phyloP scores from a whole-genome alignment of 371 early-diverging fungal genomes.

The Zopfochytrium polystomum region DNA sequence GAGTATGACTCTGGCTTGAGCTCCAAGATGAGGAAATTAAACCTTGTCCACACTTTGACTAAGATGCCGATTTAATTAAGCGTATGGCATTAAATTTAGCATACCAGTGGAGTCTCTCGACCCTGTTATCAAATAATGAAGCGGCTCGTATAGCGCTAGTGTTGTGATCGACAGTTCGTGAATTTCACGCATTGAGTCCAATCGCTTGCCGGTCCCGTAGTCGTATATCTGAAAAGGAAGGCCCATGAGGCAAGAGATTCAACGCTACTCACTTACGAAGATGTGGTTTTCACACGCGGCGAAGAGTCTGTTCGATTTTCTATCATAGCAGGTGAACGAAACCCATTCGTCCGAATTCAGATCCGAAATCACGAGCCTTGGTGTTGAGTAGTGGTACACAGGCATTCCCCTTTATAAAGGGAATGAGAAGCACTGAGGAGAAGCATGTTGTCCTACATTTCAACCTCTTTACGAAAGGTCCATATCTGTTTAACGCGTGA shows the following conservation, averaged over 20 bases:
- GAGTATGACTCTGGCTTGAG: constrained; percentile 41
- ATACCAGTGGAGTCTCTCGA: constrained; percentile 44
- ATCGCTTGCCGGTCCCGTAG: constrained; percentile 35
- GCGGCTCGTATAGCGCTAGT: constrained; percentile 39
- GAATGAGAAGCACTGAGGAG: too few species aligned
- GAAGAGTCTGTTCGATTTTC: constrained; percentile 23
- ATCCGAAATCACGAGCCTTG: constrained; percentile 37
- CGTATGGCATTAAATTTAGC: too few species aligned
- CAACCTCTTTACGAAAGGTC: too few species aligned
- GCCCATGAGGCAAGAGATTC: background rate
- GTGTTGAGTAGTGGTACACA: too few species aligned
- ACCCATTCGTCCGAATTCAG: constrained; percentile 44
- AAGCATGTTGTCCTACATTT: too few species aligned
- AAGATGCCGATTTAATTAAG: too few species aligned
- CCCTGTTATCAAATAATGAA: constrained; percentile 45
- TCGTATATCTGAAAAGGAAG: constrained; percentile 36
- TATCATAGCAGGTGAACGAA: constrained; percentile 27
- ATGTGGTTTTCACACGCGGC: constrained; percentile 38
- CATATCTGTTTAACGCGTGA: too few species aligned
- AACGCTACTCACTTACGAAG: constrained; percentile 8
- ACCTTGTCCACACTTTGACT: constrained; percentile 49
- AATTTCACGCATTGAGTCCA: constrained; percentile 32
- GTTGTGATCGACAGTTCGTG: constrained; percentile 46
- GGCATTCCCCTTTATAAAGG: too few species aligned
- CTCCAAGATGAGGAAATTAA: constrained; percentile 41